Evolutionary conservation across 768 basidiomycete genomes (phyloP).

Genomic region (Sistotremastrum niveocremeum): DNA sequence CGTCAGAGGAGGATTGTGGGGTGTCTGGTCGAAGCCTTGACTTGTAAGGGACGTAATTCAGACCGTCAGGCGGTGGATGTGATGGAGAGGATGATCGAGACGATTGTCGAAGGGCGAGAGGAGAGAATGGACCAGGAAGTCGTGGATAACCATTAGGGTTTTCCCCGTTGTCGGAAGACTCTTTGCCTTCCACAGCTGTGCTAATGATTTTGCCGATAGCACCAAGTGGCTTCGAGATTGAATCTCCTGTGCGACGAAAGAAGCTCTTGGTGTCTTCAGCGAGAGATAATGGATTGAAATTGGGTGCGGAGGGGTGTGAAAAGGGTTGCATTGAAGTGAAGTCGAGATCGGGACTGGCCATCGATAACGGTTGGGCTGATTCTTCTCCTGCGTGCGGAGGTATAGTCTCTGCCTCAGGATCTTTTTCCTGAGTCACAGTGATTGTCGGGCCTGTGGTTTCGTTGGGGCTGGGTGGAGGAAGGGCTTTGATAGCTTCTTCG

Average conservation of each 20-base stretch:
- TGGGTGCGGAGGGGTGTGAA: background rate
- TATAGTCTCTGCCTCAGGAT: conserved; percentile 11
- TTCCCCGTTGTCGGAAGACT: conserved; percentile 14
- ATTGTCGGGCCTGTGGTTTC: conserved; percentile 19
- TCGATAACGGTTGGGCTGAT: conserved; percentile 65
- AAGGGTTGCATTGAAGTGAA: background rate
- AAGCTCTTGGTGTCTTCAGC: conserved; percentile 68
- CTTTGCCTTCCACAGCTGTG: conserved; percentile 61
- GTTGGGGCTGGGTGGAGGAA: conserved; percentile 22
- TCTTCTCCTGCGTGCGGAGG: conserved; percentile 69
- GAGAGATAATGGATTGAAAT: conserved; percentile 17
- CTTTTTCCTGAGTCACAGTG: conserved; percentile 1
- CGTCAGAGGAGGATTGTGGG: background rate
- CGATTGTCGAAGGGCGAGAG: conserved; percentile 44
- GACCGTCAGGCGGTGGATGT: conserved; percentile 12
- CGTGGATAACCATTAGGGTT: conserved; percentile 19
- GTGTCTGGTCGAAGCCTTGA: conserved; percentile 20
- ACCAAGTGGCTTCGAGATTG: conserved; percentile 79
- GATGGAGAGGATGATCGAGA: conserved; percentile 22
- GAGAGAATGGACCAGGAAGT: conserved; percentile 57
- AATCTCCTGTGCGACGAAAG: conserved; percentile 83
- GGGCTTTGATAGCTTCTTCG: conserved; percentile 41
- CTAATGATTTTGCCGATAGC: conserved; percentile 82
- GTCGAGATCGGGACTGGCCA: conserved; percentile 40
- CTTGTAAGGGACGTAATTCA: conserved; percentile 15